phyloP scores from a whole-genome alignment of 768 basidiomycete genomes.

The Tephrocybe sp. region DNA sequence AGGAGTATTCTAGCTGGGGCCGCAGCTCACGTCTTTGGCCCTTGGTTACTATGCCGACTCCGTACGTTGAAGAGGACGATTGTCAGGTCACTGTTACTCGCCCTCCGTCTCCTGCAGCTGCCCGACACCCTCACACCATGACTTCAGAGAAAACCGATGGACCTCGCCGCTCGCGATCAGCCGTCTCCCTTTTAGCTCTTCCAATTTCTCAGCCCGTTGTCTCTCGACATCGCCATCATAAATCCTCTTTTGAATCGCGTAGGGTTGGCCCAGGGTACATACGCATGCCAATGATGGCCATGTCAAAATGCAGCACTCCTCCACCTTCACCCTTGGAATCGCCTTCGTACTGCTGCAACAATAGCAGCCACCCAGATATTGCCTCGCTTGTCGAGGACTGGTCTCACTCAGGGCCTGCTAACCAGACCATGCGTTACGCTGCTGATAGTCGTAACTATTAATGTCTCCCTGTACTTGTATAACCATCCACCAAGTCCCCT shows the following conservation, averaged over 20 bases:
- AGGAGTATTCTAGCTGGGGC: conserved; percentile 19
- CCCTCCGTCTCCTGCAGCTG: conserved; percentile 12
- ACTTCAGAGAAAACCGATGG: conserved; percentile 15
- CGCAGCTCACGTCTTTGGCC: conserved; percentile 21
- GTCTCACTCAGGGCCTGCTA: conserved; percentile 57
- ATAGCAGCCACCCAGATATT: conserved; percentile 56
- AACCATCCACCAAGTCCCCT: background rate
- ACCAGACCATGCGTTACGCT: conserved; percentile 51
- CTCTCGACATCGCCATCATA: conserved; percentile 8
- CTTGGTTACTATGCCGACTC: conserved; percentile 22
- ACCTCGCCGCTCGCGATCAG: conserved; percentile 33
- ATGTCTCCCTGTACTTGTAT: background rate
- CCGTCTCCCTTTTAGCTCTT: conserved; percentile 30
- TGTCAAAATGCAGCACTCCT: conserved; percentile 36
- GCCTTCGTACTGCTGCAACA: conserved; percentile 47
- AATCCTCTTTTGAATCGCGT: conserved; percentile 10
- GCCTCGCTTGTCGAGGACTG: conserved; percentile 59
- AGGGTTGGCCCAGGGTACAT: conserved; percentile 15
- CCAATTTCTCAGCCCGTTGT: conserved; percentile 14
- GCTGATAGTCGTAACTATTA: conserved; percentile 17
- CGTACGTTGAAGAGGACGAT: conserved; percentile 22
- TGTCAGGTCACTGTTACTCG: conserved; percentile 14
- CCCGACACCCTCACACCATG: conserved; percentile 3
- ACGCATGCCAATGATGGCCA: conserved; percentile 25
- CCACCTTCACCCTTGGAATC: conserved; percentile 49